Conservation (phyloP, 2,329 filamentous ascomycete genomes). For the Trichoderma semiorbis region DNA sequence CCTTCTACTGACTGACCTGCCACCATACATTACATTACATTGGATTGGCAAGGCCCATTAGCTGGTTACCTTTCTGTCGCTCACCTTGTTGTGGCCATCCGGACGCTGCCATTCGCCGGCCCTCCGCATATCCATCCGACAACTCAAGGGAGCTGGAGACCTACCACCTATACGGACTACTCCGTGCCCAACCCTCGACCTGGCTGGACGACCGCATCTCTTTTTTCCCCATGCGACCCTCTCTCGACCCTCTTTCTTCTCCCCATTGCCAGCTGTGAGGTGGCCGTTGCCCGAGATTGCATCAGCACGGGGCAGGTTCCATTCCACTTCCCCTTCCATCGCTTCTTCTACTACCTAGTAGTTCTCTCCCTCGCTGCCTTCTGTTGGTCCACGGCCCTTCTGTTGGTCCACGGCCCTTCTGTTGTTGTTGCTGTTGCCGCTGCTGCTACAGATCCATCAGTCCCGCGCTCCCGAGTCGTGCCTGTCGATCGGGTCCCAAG, state of each 20-base stretch:
- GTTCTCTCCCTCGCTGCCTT: neutral
- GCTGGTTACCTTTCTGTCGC: conserved; percentile 12
- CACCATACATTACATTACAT: conserved; percentile 5
- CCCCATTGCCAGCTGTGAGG: conserved; percentile 15
- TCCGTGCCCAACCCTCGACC: neutral
- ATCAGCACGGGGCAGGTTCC: conserved; percentile 19
- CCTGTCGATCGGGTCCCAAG: conserved; percentile 19
- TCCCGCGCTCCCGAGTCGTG: conserved; percentile 11
- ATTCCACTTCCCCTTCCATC: conserved; percentile 17
- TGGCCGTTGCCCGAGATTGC: conserved; percentile 18
- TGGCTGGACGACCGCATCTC: conserved; percentile 3
- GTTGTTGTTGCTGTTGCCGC: neutral
- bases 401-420: no score
- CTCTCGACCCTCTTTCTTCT: conserved; percentile 1
- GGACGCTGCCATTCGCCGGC: conserved; percentile 11
- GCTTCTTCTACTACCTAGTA: neutral
- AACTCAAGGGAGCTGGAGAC: neutral
- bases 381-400: neutral
- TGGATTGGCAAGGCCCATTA: conserved; percentile 1
- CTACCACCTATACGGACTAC: neutral
- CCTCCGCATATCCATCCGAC: conserved; percentile 11
- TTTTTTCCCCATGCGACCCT: conserved; percentile 12
- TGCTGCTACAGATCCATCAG: conserved; percentile 13
- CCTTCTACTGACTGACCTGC: conserved; percentile 10
- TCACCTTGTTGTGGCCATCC: conserved; percentile 11